Conservation (phyloP, 345 rosid species). For the Melaleuca alternifolia region DNA sequence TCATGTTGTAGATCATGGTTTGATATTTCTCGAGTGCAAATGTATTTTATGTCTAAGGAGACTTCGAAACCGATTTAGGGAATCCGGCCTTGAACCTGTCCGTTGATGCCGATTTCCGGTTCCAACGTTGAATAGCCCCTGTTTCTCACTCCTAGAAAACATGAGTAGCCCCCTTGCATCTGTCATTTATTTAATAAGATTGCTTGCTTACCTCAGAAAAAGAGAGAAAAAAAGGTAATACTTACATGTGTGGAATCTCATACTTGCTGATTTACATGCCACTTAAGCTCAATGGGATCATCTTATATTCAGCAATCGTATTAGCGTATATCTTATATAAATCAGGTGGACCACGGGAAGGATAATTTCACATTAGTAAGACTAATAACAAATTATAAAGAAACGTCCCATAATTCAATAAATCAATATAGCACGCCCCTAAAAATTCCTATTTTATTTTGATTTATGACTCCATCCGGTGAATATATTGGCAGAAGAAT, state of each 20-base stretch:
- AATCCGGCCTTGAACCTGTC: background rate
- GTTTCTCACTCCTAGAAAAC: background rate
- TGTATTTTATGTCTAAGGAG: background rate
- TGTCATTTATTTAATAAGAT: background rate
- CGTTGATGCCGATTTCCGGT: rapidly evolving
- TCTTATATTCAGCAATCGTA: background rate
- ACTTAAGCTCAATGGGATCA: background rate
- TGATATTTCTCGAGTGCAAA: background rate
- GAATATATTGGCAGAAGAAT: background rate
- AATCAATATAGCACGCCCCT: too few relatives aligned
- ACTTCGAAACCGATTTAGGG: background rate
- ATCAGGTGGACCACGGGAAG: background rate
- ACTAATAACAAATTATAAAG: background rate
- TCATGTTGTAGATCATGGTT: background rate
- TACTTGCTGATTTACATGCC: background rate
- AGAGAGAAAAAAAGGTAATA: background rate
- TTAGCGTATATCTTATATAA: background rate
- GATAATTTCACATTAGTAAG: background rate
- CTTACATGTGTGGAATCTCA: background rate
- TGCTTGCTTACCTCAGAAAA: background rate
- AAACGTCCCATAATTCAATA: background rate
- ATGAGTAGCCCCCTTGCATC: background rate
- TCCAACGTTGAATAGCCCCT: background rate
- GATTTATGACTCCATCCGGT: background rate
- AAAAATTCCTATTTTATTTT: background rate